A percentile compares a stretch with the other conserved stretches of the same genome.
phyloP scores from a whole-genome alignment of 352 stramenopile genomes.

The Vaucheria bursata region DNA sequence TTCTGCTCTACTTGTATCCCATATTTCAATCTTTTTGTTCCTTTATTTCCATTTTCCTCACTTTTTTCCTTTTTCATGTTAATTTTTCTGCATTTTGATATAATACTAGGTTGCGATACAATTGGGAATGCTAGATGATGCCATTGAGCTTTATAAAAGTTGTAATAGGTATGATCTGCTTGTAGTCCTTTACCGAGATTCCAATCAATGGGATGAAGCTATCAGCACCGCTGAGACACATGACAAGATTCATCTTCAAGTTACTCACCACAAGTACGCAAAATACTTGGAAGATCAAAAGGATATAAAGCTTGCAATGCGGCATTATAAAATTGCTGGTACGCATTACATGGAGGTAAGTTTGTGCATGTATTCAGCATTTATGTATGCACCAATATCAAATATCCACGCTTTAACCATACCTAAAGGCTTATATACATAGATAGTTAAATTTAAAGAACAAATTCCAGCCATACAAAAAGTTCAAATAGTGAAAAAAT shows the following conservation, averaged over 20 bases:
- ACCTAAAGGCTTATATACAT: no score
- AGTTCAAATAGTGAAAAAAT: no score
- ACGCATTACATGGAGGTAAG: conserved; percentile 67
- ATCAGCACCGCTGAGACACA: conserved; percentile 71
- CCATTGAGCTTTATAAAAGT: conserved; percentile 75
- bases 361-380: not conserved
- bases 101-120: conserved; percentile 83
- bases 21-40: no score
- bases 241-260: conserved; percentile 80
- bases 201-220: conserved; percentile 76
- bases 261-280: conserved; percentile 72
- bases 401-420: no score
- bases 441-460: no score
- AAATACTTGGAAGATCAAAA: conserved; percentile 67
- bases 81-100: no score
- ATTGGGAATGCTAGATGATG: conserved; percentile 77
- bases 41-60: no score
- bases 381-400: no score
- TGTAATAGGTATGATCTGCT: conserved; percentile 79
- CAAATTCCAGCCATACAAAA: no score
- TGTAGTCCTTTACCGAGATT: not conserved
- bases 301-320: conserved; percentile 64
- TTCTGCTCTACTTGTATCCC: no score
- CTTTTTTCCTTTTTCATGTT: no score
- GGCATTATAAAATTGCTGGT: conserved; percentile 76